Conservation (phyloP, 208 protist species). For the Trypanosoma vivax region DNA sequence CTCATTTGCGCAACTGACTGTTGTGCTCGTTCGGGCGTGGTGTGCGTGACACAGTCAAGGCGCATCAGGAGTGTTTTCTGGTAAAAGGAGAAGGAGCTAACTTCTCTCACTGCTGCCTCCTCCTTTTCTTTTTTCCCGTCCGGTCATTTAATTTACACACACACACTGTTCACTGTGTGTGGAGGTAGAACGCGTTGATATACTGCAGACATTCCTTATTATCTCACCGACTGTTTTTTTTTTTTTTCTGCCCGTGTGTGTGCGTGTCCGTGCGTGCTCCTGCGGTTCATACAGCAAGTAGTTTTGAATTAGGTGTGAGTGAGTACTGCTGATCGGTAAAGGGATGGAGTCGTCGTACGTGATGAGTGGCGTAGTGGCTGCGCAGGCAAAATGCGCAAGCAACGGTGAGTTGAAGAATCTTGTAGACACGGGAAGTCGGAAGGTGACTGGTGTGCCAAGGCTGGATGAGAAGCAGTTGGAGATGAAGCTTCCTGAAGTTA, state of each 20-base stretch:
- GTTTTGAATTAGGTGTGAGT: background rate
- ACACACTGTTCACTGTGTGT: too few relatives aligned
- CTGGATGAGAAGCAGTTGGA: conserved; percentile 32
- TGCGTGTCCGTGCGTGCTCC: background rate
- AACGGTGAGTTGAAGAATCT: background rate
- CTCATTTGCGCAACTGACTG: too few relatives aligned
- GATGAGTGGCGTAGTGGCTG: background rate
- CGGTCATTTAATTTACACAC: too few relatives aligned
- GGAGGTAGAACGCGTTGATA: too few relatives aligned
- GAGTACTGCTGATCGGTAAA: conserved; percentile 2
- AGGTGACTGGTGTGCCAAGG: conserved; percentile 14
- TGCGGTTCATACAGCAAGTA: too few relatives aligned
- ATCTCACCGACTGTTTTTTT: background rate
- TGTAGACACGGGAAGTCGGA: background rate
- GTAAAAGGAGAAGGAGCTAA: too few relatives aligned
- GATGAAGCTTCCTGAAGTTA: conserved; percentile 19
- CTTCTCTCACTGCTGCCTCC: too few relatives aligned
- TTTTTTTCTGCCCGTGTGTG: conserved; percentile 4
- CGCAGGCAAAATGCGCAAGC: background rate
- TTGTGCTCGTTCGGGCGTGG: too few relatives aligned
- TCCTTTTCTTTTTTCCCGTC: too few relatives aligned
- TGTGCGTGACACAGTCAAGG: too few relatives aligned
- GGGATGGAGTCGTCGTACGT: background rate
- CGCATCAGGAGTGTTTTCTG: too few relatives aligned
- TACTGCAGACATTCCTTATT: conserved; percentile 1